Percentiles rank a stretch among this genome's conserved stretches.
These are phyloP conservation scores for Scheffersomyces titani DNA, from an alignment of 1,139 yeast genomes.

Conservation along the genomic window DNA sequence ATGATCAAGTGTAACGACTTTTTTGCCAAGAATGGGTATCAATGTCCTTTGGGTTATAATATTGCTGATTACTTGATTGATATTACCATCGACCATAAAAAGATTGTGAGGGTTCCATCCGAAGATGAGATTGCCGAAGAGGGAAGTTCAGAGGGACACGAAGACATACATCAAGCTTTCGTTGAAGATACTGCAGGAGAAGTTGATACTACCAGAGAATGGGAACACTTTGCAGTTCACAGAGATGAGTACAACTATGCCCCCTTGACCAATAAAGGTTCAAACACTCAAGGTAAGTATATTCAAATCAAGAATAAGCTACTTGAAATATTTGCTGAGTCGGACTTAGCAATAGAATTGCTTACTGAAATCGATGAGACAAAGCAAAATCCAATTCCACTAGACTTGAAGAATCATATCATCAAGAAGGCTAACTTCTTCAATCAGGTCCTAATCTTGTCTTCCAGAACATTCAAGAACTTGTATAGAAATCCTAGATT, in stretches of 20 bases:
- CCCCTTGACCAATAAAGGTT: slow-evolving; percentile 10
- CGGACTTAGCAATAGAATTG: slow-evolving; percentile 50
- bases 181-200: slow-evolving; percentile 31
- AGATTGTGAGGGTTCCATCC: slow-evolving; percentile 22
- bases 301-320: slow-evolving; percentile 35
- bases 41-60: slow-evolving; percentile 87
- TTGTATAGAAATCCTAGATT: slow-evolving; percentile 89
- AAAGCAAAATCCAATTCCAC: slow-evolving; percentile 28
- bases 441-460: slow-evolving; percentile 67
- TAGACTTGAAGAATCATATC: slow-evolving; percentile 39
- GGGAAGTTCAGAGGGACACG: slow-evolving; percentile 21
- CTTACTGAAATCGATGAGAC: slow-evolving; percentile 47
- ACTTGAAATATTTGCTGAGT: slow-evolving; percentile 48
- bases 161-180: slow-evolving; percentile 42
- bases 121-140: slow-evolving; percentile 23
- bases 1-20: slow-evolving; percentile 70
- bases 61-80: slow-evolving; percentile 93
- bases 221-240: slow-evolving; percentile 90
- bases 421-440: slow-evolving; percentile 55
- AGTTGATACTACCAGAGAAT: slow-evolving; percentile 70
- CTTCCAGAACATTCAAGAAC: slow-evolving; percentile 88
- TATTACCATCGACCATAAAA: slow-evolving; percentile 69
- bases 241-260: slow-evolving; percentile 60
- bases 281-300: slow-evolving; percentile 30
- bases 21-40: slow-evolving; percentile 72